phyloP scores from a whole-genome alignment of 108 stramenopile genomes.

The Nitzschia palea region DNA sequence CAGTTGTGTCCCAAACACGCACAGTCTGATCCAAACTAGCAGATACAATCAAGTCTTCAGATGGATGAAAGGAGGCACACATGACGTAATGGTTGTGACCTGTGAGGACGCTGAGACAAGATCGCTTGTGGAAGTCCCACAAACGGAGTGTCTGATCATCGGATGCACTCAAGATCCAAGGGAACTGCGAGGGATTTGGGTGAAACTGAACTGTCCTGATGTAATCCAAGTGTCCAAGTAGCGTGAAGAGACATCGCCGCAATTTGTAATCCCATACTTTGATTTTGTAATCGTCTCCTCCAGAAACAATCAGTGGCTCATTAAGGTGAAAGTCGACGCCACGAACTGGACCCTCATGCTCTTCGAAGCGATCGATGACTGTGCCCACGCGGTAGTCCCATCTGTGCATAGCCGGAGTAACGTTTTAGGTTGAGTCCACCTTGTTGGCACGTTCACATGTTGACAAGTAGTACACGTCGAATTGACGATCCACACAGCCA shows the following conservation, averaged over 20 bases:
- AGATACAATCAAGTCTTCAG: constrained; percentile 98
- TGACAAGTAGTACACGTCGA: too few species aligned
- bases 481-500: too few species aligned
- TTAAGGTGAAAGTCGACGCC: constrained; percentile 98
- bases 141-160: constrained; percentile 98
- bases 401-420: too few species aligned
- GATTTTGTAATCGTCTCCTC: constrained; percentile 99
- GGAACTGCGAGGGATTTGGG: constrained; percentile 90
- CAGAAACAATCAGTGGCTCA: constrained; percentile 95
- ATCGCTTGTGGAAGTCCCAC: constrained; percentile 98
- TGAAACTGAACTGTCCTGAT: constrained; percentile 99
- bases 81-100: constrained; percentile 99
- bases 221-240: constrained; percentile 99
- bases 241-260: constrained; percentile 96
- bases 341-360: constrained; percentile 99
- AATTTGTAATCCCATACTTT: constrained; percentile 99
- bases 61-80: constrained; percentile 99
- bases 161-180: constrained; percentile 92
- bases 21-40: constrained; percentile 99
- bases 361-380: constrained; percentile 97
- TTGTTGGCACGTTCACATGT: too few species aligned
- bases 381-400: constrained; percentile 99
- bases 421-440: too few species aligned
- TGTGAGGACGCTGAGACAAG: constrained; percentile 95
- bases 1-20: constrained; percentile 98